phyloP scores from a whole-genome alignment of 1,284 basidiomycete genomes.

The Sporisorium scitamineum region DNA sequence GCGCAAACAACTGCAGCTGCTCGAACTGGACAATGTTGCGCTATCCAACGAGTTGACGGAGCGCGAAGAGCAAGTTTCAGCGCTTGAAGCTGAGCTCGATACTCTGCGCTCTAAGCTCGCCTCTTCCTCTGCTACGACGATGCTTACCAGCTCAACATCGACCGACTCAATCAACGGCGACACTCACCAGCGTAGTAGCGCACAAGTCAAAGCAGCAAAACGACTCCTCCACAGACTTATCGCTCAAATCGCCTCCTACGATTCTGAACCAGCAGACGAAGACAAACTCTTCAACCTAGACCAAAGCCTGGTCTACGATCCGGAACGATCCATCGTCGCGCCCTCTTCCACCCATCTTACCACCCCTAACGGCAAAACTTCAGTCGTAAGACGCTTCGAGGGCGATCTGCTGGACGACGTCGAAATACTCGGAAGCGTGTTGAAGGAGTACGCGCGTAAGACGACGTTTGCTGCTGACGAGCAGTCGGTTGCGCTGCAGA shows the following conservation, averaged over 20 bases:
- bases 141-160: slow-evolving; percentile 5
- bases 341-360: slow-evolving; percentile 16
- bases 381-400: slow-evolving; percentile 6
- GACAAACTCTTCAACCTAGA: slow-evolving; percentile 17
- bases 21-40: slow-evolving; percentile 36
- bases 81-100: neutral
- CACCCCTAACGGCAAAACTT: slow-evolving; percentile 25
- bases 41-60: slow-evolving; percentile 16
- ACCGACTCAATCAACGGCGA: neutral
- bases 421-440: slow-evolving; percentile 1
- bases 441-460: slow-evolving; percentile 15
- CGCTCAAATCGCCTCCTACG: slow-evolving; percentile 7
- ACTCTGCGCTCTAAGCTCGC: neutral
- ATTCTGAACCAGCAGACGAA: neutral
- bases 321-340: slow-evolving; percentile 22
- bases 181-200: neutral
- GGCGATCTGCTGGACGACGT: slow-evolving; percentile 42
- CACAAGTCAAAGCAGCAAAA: slow-evolving; percentile 16
- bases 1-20: slow-evolving; percentile 1
- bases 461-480: slow-evolving; percentile 19
- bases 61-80: slow-evolving; percentile 2
- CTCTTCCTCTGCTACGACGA: neutral
- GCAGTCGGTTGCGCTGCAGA: slow-evolving; percentile 6
- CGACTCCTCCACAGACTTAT: slow-evolving; percentile 21
- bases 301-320: slow-evolving; percentile 26